These are phyloP conservation scores for Fusarium graminum DNA, from an alignment of 2,329 filamentous ascomycete genomes.

Conservation along the genomic window DNA sequence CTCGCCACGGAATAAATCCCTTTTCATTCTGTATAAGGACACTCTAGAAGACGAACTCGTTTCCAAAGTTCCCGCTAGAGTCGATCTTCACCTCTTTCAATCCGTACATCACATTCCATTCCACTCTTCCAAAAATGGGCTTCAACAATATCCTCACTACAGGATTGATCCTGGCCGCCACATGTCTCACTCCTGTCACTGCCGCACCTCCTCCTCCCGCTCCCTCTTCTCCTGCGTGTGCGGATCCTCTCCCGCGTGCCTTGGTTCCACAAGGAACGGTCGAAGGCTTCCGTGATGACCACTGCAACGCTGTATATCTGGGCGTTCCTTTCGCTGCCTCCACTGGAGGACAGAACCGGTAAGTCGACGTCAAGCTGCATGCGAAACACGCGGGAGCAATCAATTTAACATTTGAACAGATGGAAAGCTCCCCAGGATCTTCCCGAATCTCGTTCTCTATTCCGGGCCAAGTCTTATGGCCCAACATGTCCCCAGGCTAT, in stretches of 20 bases:
- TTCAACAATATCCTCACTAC: slow-evolving; percentile 26
- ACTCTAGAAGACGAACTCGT: background rate
- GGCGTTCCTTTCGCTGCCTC: slow-evolving; percentile 57
- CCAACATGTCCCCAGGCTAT: slow-evolving; percentile 46
- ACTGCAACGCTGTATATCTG: slow-evolving; percentile 53
- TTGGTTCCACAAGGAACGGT: slow-evolving; percentile 51
- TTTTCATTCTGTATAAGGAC: background rate
- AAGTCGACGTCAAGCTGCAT: background rate
- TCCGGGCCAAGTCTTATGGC: slow-evolving; percentile 38
- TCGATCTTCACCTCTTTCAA: slow-evolving; percentile 36
- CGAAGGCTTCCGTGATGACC: slow-evolving; percentile 54
- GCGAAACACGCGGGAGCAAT: background rate
- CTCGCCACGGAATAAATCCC: background rate
- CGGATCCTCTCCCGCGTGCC: slow-evolving; percentile 21
- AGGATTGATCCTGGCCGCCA: slow-evolving; percentile 36
- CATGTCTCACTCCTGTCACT: slow-evolving; percentile 22
- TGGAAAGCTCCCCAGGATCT: slow-evolving; percentile 43
- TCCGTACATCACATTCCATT: slow-evolving; percentile 5
- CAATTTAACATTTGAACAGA: slow-evolving; percentile 28
- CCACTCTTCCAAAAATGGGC: slow-evolving; percentile 34
- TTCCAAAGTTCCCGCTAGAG: slow-evolving; percentile 2
- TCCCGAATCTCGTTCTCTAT: slow-evolving; percentile 23
- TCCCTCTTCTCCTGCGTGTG: background rate
- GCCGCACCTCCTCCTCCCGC: background rate
- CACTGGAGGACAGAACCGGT: slow-evolving; percentile 56